Evolutionary conservation across 2,329 filamentous ascomycete species (phyloP), one percentile per base, ranked within the genome.

Genomic region (Akanthomyces lecanii): DNA sequence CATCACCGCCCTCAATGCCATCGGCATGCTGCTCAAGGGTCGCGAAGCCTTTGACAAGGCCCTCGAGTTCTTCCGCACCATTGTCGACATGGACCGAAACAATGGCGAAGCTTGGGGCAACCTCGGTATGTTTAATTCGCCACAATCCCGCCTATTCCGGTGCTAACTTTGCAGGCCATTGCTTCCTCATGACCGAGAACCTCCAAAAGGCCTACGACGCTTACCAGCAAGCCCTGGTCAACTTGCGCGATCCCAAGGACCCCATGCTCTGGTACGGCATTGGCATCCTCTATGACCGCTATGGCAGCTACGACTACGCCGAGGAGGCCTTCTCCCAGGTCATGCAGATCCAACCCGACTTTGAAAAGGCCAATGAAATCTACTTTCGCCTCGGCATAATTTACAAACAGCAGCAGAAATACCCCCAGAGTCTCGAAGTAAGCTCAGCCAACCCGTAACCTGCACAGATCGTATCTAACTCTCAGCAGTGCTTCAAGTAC

Each of bases 371-470:
- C 63, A 98, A 98, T 72, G 95, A 99, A 75, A 98, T 99, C 61
- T 99, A 98, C 76, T 99, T 99, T 78, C 87, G 95, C 33, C 84
- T 99, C 10, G 95, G 95, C n/a, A 99, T 99, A 79, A 98, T 99
- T 68, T 98, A 98, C 81, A 99, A 99, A 76, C 94, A 98, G 72
- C 95, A 98, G 74, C 89, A 93, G 66, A 98, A 98, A 75, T 99
- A 93, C 74, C 82, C 82, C 59, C 89, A 96, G 73, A 97, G 93
- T 81, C 81, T 98, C 52, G 95, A 98, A 78, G 93, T 96, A 81
- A 71, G 81, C 75, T 52, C 25, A 36, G 33, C 8, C 33, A 56
- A 21, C 33, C 14, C 48, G 12, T 25, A 14, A n/a, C 28, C 48
- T n/a, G 25, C 30, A 1, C 12, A 8, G 18, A 55, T 55, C 16